A percentile compares a stretch with the other conserved stretches of the same genome.
Evolutionary conservation across 192 early-diverging fungal species (phyloP).

Genomic region (Backusella morwellensis): DNA sequence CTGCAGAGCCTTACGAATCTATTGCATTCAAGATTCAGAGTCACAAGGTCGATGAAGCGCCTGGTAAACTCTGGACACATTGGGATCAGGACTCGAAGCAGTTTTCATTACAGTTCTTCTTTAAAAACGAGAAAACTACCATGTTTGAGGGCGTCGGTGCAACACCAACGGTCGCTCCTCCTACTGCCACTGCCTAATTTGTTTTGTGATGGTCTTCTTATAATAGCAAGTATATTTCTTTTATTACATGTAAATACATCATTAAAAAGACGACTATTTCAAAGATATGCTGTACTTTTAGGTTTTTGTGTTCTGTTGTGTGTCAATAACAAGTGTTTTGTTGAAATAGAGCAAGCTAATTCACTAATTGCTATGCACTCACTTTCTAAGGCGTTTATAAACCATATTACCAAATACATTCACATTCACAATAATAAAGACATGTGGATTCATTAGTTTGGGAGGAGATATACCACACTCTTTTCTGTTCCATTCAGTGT

Average conservation of each 20-base stretch:
- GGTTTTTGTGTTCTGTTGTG: too few relatives aligned
- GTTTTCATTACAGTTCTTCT: conserved; percentile 93
- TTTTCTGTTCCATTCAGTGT: too few relatives aligned
- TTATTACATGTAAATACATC: not conserved
- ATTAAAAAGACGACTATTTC: not conserved
- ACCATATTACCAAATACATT: too few relatives aligned
- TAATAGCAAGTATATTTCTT: not conserved
- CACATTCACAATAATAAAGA: too few relatives aligned
- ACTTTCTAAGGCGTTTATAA: too few relatives aligned
- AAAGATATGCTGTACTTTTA: too few relatives aligned
- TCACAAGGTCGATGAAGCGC: conserved; percentile 84
- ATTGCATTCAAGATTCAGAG: conserved; percentile 94
- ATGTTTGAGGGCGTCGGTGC: conserved; percentile 31
- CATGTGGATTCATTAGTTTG: too few relatives aligned
- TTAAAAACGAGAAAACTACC: conserved; percentile 57
- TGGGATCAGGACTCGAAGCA: conserved; percentile 91
- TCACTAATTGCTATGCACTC: too few relatives aligned
- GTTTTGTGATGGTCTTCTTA: not conserved
- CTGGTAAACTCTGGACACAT: conserved; percentile 88
- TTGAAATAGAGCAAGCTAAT: too few relatives aligned
- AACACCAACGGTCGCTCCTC: not conserved
- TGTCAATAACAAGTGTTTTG: too few relatives aligned
- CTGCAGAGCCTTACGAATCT: conserved; percentile 95
- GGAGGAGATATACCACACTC: too few relatives aligned
- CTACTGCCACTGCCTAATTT: not conserved